Base-by-base conservation (phyloP, 108 stramenopile species). In the Parietichytrium sp. region DNA sequence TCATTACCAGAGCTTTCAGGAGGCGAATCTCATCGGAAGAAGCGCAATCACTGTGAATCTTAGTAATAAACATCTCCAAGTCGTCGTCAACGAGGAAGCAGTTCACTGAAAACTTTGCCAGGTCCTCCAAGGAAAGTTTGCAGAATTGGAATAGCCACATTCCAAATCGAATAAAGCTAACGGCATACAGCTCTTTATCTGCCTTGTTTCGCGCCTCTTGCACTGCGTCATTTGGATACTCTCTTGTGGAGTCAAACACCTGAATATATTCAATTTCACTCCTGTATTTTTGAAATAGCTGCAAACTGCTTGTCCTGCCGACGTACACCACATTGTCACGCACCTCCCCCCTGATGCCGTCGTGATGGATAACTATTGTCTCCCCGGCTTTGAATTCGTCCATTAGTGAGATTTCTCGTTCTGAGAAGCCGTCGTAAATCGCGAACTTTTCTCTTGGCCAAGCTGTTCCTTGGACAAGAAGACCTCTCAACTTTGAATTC, bases 121-220 rank as follows among this genome's bases (percentile, higher is more conserved):
- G 8, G 10, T 38, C 61, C 16, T 72, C 61, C 1, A n/a, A n/a
- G 1, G 61, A 12, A 8, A 33, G 10, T 25, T 1, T 72, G 7
- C 15, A 10, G 1, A 72, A 72, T 0, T 25, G 61, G 20, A 72
- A n/a, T 42, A 45, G 42, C 7, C 20, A 45, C 10, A 33, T 33
- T 72, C 38, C 61, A 38, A 72, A 72, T 72, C 45, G 36, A 42
- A 72, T 20, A 25, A 72, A 72, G 20, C 61, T 72, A 45, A 72
- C 3, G 20, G 38, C 36, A 38, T 72, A 72, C 13, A 18, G 15
- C 20, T 42, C 6, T 25, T 72, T 33, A 2, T 72, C 20, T 45
- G 45, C 3, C 0, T n/a, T 45, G 38, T 72, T 42, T 2, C 25
- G 33, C 13, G 61, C 61, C 42, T 72, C 45, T 72, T 72, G 61